These are phyloP conservation scores for Taphrina flavorubra DNA, from an alignment of 1,139 yeast genomes.

Conservation along the genomic window DNA sequence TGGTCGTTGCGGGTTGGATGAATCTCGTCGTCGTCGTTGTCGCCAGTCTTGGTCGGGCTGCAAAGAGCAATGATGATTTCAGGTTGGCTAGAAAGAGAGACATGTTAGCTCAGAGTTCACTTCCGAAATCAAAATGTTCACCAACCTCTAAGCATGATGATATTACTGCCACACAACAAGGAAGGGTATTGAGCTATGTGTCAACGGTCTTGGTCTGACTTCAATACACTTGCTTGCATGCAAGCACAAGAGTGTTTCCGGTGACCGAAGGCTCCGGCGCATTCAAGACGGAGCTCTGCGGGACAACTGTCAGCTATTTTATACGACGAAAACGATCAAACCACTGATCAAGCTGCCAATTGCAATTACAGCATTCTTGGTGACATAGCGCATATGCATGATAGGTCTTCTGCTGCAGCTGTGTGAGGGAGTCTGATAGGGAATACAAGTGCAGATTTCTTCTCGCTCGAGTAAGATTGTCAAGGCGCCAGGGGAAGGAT, in stretches of 20 bases:
- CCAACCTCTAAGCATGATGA: conserved; percentile 14
- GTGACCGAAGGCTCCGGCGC: conserved; percentile 13
- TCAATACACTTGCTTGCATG: background rate
- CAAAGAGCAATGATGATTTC: conserved; percentile 4
- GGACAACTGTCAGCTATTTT: background rate
- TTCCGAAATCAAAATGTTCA: background rate
- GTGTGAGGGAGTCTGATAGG: no score
- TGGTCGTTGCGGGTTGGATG: conserved; percentile 4
- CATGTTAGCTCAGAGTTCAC: background rate
- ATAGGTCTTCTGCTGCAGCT: no score
- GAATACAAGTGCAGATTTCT: no score
- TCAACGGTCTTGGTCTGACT: background rate
- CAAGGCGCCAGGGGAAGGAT: background rate
- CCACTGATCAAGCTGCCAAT: no score
- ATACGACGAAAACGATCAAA: background rate
- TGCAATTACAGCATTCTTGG: no score
- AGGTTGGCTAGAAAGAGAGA: conserved; percentile 11
- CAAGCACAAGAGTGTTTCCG: conserved; percentile 5
- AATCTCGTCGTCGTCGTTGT: background rate
- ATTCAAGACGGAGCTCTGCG: conserved; percentile 13
- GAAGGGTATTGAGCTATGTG: background rate
- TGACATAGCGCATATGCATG: no score
- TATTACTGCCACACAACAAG: background rate
- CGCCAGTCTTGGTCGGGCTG: conserved; percentile 12
- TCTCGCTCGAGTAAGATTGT: no score